Percentiles rank a stretch among this genome's conserved stretches.
Conservation (phyloP, 768 basidiomycete genomes). For the Ephemerocybe angulata region DNA sequence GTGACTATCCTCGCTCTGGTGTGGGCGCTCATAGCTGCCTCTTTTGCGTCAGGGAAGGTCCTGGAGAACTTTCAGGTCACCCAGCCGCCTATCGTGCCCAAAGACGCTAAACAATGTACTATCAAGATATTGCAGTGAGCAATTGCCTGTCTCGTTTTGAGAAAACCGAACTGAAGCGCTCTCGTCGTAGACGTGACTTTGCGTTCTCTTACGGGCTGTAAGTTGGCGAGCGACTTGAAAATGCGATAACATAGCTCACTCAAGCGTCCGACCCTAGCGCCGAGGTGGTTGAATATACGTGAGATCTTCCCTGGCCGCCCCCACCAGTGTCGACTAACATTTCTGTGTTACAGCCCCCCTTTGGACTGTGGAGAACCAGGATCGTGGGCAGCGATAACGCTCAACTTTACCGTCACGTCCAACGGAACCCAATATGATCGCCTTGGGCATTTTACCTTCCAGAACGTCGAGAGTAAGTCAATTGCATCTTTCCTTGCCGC, state of each 20-base stretch:
- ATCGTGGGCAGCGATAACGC: constrained; percentile 69
- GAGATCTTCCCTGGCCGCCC: background rate
- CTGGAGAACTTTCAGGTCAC: constrained; percentile 67
- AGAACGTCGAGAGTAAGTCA: constrained; percentile 68
- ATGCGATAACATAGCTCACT: background rate
- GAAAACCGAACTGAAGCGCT: background rate
- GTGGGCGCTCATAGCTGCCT: constrained; percentile 11
- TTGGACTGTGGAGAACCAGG: constrained; percentile 66
- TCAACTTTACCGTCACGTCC: constrained; percentile 75
- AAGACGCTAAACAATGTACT: constrained; percentile 58
- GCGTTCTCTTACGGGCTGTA: constrained; percentile 68
- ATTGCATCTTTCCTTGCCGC: background rate
- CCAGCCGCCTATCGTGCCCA: constrained; percentile 68
- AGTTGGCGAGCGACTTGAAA: constrained; percentile 21
- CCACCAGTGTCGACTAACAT: background rate
- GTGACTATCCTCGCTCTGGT: background rate
- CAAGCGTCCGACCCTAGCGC: constrained; percentile 37
- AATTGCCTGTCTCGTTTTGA: background rate
- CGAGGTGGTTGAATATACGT: constrained; percentile 63
- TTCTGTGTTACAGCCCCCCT: constrained; percentile 50
- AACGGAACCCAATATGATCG: constrained; percentile 79
- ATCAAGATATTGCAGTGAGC: constrained; percentile 57
- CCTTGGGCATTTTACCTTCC: constrained; percentile 68
- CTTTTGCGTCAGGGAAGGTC: constrained; percentile 37
- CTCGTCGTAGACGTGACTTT: constrained; percentile 57